Evolutionary conservation across 148 eudicot genomes (phyloP).

Genomic region (Cornus kousa): DNA sequence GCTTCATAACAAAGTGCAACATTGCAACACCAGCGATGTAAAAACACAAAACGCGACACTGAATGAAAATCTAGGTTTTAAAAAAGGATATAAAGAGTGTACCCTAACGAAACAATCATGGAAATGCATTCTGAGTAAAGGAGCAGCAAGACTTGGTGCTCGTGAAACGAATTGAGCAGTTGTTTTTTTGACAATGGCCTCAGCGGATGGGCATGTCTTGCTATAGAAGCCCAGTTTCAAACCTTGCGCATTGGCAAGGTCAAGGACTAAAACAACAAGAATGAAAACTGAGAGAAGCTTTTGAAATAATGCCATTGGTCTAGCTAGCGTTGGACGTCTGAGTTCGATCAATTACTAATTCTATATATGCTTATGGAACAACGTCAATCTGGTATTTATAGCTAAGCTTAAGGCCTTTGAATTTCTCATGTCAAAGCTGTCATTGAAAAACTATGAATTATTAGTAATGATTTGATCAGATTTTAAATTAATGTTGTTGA

Average conservation of each 20-base stretch:
- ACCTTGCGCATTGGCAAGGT: conserved; percentile 15
- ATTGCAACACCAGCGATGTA: too few species aligned
- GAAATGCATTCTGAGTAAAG: conserved; percentile 38
- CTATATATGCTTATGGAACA: too few species aligned
- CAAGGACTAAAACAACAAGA: background rate
- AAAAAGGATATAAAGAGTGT: background rate
- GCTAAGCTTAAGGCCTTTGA: too few species aligned
- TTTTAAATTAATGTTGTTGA: too few species aligned
- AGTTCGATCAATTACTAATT: too few species aligned
- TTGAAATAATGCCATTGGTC: background rate
- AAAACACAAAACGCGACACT: too few species aligned
- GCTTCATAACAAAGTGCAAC: too few species aligned
- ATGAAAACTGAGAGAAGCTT: background rate
- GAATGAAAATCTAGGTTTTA: too few species aligned
- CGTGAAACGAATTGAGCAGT: conserved; percentile 21
- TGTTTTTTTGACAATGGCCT: conserved; percentile 18
- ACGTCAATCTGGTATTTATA: too few species aligned
- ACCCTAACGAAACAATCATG: conserved; percentile 49
- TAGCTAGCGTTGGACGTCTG: background rate
- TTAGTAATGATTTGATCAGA: too few species aligned
- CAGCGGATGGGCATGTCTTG: conserved; percentile 30
- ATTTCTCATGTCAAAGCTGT: too few species aligned
- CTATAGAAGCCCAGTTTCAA: conserved; percentile 21
- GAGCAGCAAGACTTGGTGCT: conserved; percentile 31
- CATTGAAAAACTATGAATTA: too few species aligned